These are phyloP conservation scores for Globisporangium middletonii DNA, from an alignment of 352 stramenopile species.

Conservation along the genomic window DNA sequence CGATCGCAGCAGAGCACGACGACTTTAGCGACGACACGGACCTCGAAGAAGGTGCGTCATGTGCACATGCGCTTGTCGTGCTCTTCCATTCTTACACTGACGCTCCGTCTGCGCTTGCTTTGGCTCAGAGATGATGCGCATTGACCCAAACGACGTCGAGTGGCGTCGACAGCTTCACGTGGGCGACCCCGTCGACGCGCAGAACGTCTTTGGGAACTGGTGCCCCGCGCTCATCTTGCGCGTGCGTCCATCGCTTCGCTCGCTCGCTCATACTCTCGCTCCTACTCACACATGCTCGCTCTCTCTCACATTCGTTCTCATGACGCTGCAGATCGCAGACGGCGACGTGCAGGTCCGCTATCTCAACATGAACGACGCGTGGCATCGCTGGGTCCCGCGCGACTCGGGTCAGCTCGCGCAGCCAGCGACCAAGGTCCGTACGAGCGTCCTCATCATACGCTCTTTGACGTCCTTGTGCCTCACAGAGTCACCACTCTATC, in stretches of 20 bases:
- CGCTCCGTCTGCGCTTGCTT: not conserved
- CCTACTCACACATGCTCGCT: not conserved
- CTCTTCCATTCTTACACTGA: not conserved
- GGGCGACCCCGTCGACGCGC: conserved; percentile 58
- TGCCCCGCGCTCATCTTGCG: conserved; percentile 54
- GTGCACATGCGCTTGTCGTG: not conserved
- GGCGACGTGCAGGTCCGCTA: conserved; percentile 64
- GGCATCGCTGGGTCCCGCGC: conserved; percentile 56
- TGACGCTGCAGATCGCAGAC: conserved; percentile 32
- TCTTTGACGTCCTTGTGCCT: not conserved
- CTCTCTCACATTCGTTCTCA: not conserved
- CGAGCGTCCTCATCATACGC: not conserved
- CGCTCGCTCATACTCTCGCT: not conserved
- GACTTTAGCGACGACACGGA: conserved; percentile 57
- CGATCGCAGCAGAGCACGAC: not conserved
- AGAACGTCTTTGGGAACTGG: conserved; percentile 84
- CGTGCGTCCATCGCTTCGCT: conserved; percentile 11
- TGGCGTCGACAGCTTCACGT: conserved; percentile 69
- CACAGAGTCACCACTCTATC: not conserved
- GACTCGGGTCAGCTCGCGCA: conserved; percentile 61
- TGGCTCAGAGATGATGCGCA: conserved; percentile 72
- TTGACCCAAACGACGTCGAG: conserved; percentile 57
- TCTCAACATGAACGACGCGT: conserved; percentile 80
- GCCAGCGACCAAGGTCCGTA: conserved; percentile 51
- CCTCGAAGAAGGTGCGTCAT: conserved; percentile 57